Evolutionary conservation across 2,329 filamentous ascomycete genomes (phyloP).

Genomic region (Aureobasidium subglaciale): DNA sequence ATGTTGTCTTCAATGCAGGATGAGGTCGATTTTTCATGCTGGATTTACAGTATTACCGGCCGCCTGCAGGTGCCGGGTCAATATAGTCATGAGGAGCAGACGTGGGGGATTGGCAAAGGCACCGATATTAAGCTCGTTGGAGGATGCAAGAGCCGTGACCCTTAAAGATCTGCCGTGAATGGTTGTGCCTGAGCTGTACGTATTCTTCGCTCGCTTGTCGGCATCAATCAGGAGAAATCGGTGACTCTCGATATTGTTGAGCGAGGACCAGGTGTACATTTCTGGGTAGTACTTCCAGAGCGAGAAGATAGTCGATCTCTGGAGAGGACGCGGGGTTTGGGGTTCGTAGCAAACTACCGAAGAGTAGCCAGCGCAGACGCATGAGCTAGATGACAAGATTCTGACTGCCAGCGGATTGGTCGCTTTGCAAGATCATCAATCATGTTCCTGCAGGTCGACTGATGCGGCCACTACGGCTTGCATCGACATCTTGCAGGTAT

Average conservation of each 20-base stretch:
- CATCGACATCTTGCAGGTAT: conserved; percentile 7
- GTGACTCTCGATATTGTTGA: not conserved
- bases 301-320: too few species aligned
- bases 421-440: not conserved
- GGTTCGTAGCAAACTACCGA: conserved; percentile 7
- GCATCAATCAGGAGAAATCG: not conserved
- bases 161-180: conserved; percentile 2
- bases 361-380: conserved; percentile 8
- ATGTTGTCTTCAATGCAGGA: conserved; percentile 5
- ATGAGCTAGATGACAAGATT: not conserved
- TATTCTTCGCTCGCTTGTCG: not conserved
- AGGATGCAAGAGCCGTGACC: conserved; percentile 5
- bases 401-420: conserved; percentile 1
- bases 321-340: not conserved
- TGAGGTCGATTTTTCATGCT: not conserved
- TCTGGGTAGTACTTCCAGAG: not conserved
- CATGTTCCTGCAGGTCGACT: conserved; percentile 14
- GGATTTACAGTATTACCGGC: not conserved
- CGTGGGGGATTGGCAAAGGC: conserved; percentile 4
- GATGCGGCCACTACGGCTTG: conserved; percentile 11
- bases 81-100: not conserved
- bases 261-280: not conserved
- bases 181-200: not conserved
- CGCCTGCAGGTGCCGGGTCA: not conserved
- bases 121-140: conserved; percentile 5